Evolutionary conservation across 2,329 filamentous ascomycete species (phyloP), one percentile per base, ranked within the genome.

Genomic region (Pseudogymnoascus sp.): DNA sequence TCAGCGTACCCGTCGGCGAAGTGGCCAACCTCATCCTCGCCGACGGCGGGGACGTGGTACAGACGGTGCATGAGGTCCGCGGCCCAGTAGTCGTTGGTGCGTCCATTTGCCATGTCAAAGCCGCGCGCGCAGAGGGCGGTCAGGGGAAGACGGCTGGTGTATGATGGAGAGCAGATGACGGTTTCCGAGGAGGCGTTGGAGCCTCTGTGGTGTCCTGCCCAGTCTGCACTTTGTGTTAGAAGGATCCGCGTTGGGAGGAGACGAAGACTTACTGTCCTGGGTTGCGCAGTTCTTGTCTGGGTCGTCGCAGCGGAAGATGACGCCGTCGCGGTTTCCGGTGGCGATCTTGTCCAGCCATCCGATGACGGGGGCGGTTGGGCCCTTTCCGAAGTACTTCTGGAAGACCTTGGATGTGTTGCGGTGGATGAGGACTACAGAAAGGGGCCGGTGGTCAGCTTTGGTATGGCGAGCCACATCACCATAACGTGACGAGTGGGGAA

Each of bases 161-260:
- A 90, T 1, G 85, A 88, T 1, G 82, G 76, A 4, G 81, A 79
- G 74, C 87, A 90, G 73, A 90, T 89, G 67, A 89, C 87, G 1
- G 86, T 90, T 73, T 90, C 86, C 0, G 79, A 74, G 2, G 85
- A 85, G 2, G 81, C 86, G 65, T 89, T 89, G 26, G 73, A 70
- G 47, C 86, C 86, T 62, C 87, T 83, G 82, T 82, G 88, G 76
- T 90, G 86, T 35, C 87, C 87, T 53, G 78, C 87, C 81, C 82
- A 89, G 61, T 77, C 85, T 88, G 42, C 61, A 26, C 11, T 61
- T 61, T 62, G 44, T 62, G 31, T 42, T 29, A 44, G 24, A 19
- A 19, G 21, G 42, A 35, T 6, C 61, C 11, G 63, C 29, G 1
- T 29, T n/a, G 24, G 19, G 8, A 14, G 10, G 40, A 24, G 29